These are phyloP conservation scores for Alternaria burnsii DNA, from an alignment of 2,329 filamentous ascomycete genomes.

Conservation along the genomic window DNA sequence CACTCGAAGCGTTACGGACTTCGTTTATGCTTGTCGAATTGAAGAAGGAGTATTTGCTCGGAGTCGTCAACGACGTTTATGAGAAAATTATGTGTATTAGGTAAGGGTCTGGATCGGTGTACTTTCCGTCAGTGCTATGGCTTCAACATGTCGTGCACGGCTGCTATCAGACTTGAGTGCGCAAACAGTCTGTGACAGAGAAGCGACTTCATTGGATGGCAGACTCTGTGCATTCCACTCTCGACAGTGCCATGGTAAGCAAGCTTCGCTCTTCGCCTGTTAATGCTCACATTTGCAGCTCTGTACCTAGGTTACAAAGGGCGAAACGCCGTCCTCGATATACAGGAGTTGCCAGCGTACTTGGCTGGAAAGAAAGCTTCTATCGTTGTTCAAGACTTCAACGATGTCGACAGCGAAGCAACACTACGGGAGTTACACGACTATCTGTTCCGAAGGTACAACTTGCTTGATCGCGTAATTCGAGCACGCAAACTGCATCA, in stretches of 20 bases:
- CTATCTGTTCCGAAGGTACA: slow-evolving; percentile 52
- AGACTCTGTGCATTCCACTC: slow-evolving; percentile 36
- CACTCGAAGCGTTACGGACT: background rate
- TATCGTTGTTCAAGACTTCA: slow-evolving; percentile 54
- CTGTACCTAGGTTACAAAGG: slow-evolving; percentile 61
- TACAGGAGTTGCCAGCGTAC: slow-evolving; percentile 50
- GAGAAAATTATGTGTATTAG: background rate
- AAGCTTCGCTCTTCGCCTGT: background rate
- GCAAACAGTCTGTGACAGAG: slow-evolving; percentile 32
- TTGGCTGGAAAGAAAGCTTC: slow-evolving; percentile 47
- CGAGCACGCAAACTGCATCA: slow-evolving; percentile 55
- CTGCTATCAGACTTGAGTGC: slow-evolving; percentile 34
- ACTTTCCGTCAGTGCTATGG: slow-evolving; percentile 9
- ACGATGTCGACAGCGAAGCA: slow-evolving; percentile 49
- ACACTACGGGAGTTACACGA: slow-evolving; percentile 52
- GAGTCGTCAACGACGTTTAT: background rate
- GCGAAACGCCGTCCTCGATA: slow-evolving; percentile 57
- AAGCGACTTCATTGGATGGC: slow-evolving; percentile 34
- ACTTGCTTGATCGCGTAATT: slow-evolving; percentile 54
- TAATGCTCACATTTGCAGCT: slow-evolving; percentile 8
- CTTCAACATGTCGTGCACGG: slow-evolving; percentile 29
- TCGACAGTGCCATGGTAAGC: slow-evolving; percentile 36
- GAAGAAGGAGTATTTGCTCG: background rate
- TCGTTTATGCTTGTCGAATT: background rate
- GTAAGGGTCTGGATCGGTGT: background rate